Conservation (phyloP, 2,329 filamentous ascomycete genomes). For the Albophoma yamanashiensis region DNA sequence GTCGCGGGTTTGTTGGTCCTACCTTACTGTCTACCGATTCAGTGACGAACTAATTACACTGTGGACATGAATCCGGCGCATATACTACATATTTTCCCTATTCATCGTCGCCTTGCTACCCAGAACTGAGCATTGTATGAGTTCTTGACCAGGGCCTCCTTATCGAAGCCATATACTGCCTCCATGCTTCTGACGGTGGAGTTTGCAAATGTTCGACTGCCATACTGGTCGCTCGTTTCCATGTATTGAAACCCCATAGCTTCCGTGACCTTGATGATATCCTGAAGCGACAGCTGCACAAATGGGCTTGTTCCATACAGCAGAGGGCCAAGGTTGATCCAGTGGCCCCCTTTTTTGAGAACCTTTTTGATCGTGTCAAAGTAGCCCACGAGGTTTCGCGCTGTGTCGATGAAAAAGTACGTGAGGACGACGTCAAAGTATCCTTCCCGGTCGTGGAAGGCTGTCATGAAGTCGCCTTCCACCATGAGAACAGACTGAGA, state of each 20-base stretch:
- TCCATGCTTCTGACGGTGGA: conserved; percentile 31
- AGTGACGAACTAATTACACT: too few relatives aligned
- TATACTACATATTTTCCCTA: not conserved
- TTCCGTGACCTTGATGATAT: conserved; percentile 36
- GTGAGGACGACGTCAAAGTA: conserved; percentile 40
- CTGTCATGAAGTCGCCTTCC: conserved; percentile 45
- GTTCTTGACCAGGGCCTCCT: conserved; percentile 36
- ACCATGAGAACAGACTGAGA: conserved; percentile 30
- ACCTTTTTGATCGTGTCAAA: conserved; percentile 40
- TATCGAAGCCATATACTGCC: conserved; percentile 42
- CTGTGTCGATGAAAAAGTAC: conserved; percentile 52
- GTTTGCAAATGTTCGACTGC: conserved; percentile 28
- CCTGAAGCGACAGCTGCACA: conserved; percentile 43
- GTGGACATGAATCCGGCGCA: not conserved
- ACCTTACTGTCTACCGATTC: too few relatives aligned
- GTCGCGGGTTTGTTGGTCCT: too few relatives aligned
- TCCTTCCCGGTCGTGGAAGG: conserved; percentile 15
- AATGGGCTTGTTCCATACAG: conserved; percentile 44
- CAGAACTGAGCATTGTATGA: conserved; percentile 45
- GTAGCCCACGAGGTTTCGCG: conserved; percentile 42
- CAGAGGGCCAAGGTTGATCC: conserved; percentile 46
- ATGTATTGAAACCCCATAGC: conserved; percentile 40
- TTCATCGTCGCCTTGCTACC: conserved; percentile 26
- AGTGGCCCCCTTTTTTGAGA: conserved; percentile 35
- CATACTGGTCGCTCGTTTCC: conserved; percentile 28